These are phyloP conservation scores for Arthrobotrys megalospora DNA, from an alignment of 2,329 filamentous ascomycete genomes.

Conservation along the genomic window DNA sequence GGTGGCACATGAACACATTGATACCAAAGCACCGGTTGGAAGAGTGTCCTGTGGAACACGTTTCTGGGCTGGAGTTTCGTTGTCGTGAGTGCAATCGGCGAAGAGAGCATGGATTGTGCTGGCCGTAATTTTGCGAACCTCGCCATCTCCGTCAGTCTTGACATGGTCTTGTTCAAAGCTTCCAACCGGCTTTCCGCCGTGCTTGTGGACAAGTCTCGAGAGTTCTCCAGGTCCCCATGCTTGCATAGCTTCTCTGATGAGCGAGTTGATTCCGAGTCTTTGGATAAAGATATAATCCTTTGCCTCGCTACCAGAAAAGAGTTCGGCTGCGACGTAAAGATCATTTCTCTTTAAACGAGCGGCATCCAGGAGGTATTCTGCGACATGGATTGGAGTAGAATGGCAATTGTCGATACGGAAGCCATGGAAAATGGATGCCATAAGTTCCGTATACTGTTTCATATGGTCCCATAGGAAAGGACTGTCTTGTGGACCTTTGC, in stretches of 20 bases:
- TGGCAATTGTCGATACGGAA: conserved; percentile 99
- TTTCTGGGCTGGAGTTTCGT: conserved; percentile 95
- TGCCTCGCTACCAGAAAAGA: conserved; percentile 95
- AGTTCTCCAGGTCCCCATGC: conserved; percentile 95
- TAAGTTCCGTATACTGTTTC: conserved; percentile 88
- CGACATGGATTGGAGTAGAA: conserved; percentile 93
- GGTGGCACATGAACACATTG: conserved; percentile 94
- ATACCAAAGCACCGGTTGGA: conserved; percentile 91
- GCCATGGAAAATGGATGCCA: conserved; percentile 95
- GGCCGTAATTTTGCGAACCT: conserved; percentile 85
- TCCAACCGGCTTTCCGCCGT: conserved; percentile 93
- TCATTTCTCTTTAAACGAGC: conserved; percentile 90
- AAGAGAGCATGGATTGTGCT: conserved; percentile 92
- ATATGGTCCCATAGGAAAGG: conserved; percentile 97
- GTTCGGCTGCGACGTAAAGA: conserved; percentile 91
- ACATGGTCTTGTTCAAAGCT: conserved; percentile 96
- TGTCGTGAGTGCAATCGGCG: conserved; percentile 99
- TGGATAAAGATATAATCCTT: conserved; percentile 98
- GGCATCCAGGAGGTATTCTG: conserved; percentile 93
- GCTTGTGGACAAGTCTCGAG: conserved; percentile 90
- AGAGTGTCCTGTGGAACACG: conserved; percentile 93
- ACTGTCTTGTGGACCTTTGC: conserved; percentile 82
- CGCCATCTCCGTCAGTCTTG: conserved; percentile 74
- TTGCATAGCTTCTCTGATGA: conserved; percentile 98
- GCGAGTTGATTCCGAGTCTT: conserved; percentile 87